Base-by-base conservation (phyloP, 441 rosid species). In the Pelargonium cotyledonis region DNA sequence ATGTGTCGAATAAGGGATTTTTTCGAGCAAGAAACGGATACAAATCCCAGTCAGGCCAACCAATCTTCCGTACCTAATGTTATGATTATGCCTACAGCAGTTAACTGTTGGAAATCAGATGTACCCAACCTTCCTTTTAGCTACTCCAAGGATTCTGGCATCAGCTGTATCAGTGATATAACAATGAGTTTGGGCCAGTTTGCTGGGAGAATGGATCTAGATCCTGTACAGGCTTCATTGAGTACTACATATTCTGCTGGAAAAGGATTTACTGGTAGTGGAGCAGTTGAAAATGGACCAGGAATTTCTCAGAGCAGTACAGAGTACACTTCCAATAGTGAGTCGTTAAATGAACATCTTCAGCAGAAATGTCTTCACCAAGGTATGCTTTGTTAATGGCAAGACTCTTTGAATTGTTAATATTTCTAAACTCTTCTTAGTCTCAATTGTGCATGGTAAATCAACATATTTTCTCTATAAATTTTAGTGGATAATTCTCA, bases 151-250 rank as follows among this genome's bases (percentile, higher is more conserved):
- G 43, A 16, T 70, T 43, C 60, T 53, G 61, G 63, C 38, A 18
- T 57, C 1, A 31, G 49, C 8, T 57, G n/a, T 67, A 18, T 53
- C 64, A 55, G 18, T 55, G 61, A 8, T 55, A 55, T 16, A 16
- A 55, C 61, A 19, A 70, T 64, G 21, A 62, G 16, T 2, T 62
- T 19, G 11, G n/a, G 69, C 21, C 41, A 44, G 46, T 61, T 74
- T 14, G 51, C 69, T 70, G 63, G 58, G 31, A 67, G 73, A 70
- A 67, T 46, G 49, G 53, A 70, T 68, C 61, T 31, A 43, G 76
- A 80, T 38, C 75, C 73, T 60, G 77, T 72, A 66, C 73, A 55
- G 63, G 64, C 58, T 63, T 76, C 77, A 16, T 68, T 67, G 62
- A 15, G 74, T 5, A 76, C 72, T n/a, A 63, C 77, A 41, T 64